Conservation (phyloP, 208 protist species). For the Leishmania gerbilli region DNA sequence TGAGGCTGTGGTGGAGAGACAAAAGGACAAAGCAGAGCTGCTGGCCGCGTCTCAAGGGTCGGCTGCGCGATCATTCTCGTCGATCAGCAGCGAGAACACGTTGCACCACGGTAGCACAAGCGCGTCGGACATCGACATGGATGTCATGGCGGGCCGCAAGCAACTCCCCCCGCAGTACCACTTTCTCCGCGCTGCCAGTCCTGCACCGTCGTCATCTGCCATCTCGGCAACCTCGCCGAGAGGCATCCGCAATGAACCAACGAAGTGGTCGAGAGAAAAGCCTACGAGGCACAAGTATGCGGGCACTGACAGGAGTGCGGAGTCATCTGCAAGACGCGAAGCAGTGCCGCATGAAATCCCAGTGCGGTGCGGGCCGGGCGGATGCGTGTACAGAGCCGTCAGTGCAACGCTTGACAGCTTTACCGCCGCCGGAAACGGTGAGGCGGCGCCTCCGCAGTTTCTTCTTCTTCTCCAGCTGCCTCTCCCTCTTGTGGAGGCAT, state of each 20-base stretch:
- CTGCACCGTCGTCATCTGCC: neutral
- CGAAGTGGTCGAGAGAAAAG: neutral
- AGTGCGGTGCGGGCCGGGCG: constrained; percentile 22
- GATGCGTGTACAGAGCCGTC: constrained; percentile 9
- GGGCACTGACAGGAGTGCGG: neutral
- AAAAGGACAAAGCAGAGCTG: neutral
- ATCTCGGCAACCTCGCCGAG: neutral
- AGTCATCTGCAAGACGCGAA: neutral
- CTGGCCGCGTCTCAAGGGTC: neutral
- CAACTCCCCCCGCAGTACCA: constrained; percentile 8
- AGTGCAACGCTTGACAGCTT: neutral
- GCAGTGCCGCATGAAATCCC: constrained; percentile 6
- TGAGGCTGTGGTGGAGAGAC: neutral
- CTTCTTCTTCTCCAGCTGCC: constrained; percentile 20
- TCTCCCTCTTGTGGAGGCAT: constrained; percentile 26
- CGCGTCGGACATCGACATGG: constrained; percentile 35
- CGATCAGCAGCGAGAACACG: constrained; percentile 3
- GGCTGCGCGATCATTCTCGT: neutral
- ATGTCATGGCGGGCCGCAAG: constrained; percentile 26
- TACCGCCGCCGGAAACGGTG: neutral
- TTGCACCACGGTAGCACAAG: constrained; percentile 26
- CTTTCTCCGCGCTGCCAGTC: neutral
- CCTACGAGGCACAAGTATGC: neutral
- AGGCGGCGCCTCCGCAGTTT: neutral
- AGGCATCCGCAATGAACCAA: neutral